Evolutionary conservation across 768 basidiomycete species (phyloP).

Genomic region (Gymnopilus junonius): DNA sequence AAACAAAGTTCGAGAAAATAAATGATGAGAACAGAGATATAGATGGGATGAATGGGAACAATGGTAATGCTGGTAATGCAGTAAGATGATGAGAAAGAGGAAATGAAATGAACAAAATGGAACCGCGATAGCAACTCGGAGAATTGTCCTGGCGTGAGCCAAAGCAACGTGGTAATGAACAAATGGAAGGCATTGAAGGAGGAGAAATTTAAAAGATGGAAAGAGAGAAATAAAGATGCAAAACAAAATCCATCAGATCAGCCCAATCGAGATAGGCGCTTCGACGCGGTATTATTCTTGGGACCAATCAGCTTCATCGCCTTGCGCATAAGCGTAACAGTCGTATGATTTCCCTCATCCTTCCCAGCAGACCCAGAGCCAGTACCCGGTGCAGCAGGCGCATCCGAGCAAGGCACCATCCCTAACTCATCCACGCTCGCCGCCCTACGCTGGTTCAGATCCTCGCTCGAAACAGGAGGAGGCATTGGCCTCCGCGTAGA

Average conservation of each 20-base stretch:
- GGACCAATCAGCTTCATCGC: slow-evolving; percentile 81
- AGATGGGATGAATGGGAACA: not conserved
- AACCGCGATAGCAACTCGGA: not conserved
- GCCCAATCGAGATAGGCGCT: slow-evolving; percentile 49
- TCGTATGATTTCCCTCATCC: slow-evolving; percentile 53
- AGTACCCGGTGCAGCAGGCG: not conserved
- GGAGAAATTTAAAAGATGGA: not conserved
- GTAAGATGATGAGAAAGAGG: not conserved
- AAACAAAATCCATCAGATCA: slow-evolving; percentile 17
- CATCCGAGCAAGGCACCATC: slow-evolving; percentile 43
- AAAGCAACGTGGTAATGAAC: slow-evolving; percentile 3
- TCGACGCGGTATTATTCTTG: slow-evolving; percentile 53
- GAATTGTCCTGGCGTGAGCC: not conserved
- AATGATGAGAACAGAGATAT: slow-evolving; percentile 1
- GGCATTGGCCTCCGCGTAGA: slow-evolving; percentile 62
- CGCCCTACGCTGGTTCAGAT: slow-evolving; percentile 39
- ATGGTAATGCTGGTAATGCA: not conserved
- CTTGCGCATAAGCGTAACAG: slow-evolving; percentile 63
- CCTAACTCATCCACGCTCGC: slow-evolving; percentile 72
- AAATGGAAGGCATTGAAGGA: not conserved
- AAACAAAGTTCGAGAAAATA: not conserved
- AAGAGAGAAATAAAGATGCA: slow-evolving; percentile 3
- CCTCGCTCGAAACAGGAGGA: slow-evolving; percentile 71
- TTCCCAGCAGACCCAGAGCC: slow-evolving; percentile 27
- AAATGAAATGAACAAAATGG: not conserved